phyloP scores from a whole-genome alignment of 441 rosid species.

The Rhodomyrtus psidioides region DNA sequence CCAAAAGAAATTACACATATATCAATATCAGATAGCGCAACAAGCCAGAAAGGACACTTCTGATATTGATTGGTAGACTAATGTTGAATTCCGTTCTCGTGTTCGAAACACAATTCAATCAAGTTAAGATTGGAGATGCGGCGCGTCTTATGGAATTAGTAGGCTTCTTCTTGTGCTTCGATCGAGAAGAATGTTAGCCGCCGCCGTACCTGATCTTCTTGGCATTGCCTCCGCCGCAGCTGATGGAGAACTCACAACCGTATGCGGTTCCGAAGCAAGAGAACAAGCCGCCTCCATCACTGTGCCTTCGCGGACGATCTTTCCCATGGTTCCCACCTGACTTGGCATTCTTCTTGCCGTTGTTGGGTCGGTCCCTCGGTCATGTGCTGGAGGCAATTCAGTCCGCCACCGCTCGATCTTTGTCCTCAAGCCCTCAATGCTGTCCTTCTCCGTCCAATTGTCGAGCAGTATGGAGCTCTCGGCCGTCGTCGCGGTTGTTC shows the following conservation, averaged over 20 bases:
- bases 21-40: neutral
- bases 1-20: neutral
- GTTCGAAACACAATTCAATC: neutral
- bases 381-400: constrained; percentile 30
- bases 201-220: constrained; percentile 18
- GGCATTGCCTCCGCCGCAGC: constrained; percentile 52
- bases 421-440: constrained; percentile 46
- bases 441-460: constrained; percentile 34
- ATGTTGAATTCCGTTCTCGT: neutral
- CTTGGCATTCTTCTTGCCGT: neutral
- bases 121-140: neutral
- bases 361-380: neutral
- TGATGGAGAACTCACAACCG: constrained; percentile 74
- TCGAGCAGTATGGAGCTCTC: constrained; percentile 38
- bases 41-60: neutral
- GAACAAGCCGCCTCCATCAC: constrained; percentile 42
- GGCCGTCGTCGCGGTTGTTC: constrained; percentile 12
- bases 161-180: neutral
- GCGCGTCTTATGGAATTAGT: neutral
- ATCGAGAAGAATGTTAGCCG: neutral
- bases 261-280: constrained; percentile 71
- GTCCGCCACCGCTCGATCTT: constrained; percentile 74
- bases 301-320: constrained; percentile 13
- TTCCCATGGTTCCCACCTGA: constrained; percentile 10
- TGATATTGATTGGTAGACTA: neutral